Base-by-base conservation (phyloP, 2,329 filamentous ascomycete species). In the Xylariaceae sp. region DNA sequence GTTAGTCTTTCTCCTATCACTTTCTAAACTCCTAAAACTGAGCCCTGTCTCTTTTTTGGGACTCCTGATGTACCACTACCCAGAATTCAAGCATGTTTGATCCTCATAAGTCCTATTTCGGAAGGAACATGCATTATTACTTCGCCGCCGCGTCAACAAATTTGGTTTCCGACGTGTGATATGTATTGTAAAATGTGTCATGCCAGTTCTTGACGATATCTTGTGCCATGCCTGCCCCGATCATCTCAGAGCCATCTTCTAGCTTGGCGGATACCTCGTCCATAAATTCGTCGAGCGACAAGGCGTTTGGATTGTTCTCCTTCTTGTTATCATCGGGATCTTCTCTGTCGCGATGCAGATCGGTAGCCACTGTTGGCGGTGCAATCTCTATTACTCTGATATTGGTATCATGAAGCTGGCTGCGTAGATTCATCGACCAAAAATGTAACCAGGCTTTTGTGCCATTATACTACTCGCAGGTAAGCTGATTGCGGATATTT, bases 261-360 rank as follows among this genome's bases (percentile, higher is more conserved):
- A 77, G 70, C 54, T 74, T 75, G 42, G 61, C 60, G 1, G 66
- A 56, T 1, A 81, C 66, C 47, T 77, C 74, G 5, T 72, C 65
- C 67, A 81, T 77, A 55, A 83, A 84, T 64, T 83, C 80, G 0
- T 79, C 75, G 4, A 82, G 63, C 1, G 65, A 72, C 63, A 84
- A 57, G 17, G 73, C 66, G 19, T 50, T 62, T n/a, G 67, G 57
- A 36, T 78, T 80, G n/a, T 79, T 76, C 6, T 75, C 66, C 67
- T 82, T 83, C 66, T 82, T 84, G 50, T 83, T 83, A 54, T 83
- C 77, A 56, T 82, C 74, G 1, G 80, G 79, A 58, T 83, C 72
- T 42, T 73, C 69, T 28, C 80, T 66, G 57, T 84, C 80, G 0
- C 80, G 71, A 62, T 84, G 79, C 36, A 84, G 59, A 56, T 81